Base-by-base conservation (phyloP, 1,139 yeast genomes). In the Keqinozyma sinolaborantium region DNA sequence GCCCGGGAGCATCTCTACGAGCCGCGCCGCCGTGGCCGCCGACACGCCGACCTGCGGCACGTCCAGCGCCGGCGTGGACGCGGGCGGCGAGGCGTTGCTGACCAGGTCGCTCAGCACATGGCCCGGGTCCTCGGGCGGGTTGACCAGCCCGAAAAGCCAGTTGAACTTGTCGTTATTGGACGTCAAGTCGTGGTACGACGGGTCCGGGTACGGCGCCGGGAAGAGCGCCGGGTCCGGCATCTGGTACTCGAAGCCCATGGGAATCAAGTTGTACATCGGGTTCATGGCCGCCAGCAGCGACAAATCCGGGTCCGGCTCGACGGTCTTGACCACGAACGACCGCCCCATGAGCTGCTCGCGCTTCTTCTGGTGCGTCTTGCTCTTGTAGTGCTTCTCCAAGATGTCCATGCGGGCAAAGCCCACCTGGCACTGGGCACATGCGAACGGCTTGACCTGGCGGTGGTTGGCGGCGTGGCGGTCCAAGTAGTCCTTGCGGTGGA, bases 301-400 rank as follows among this genome's bases (percentile, higher is more conserved):
- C 11, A 7, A 10, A 18, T 28, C 30, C 10, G 30, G 19, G 4
- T 6, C 12, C 4, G 10, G 25, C 11, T 8, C 7, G 8, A 10
- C 7, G 10, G 21, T 18, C 10, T 7, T 7, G 10, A 10, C n/a
- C 4, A 21, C 11, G 4, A 7, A n/a, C 6, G 18, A 11, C 4
- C 23, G 4, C 9, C 11, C 23, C 8, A 26, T 31, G 10, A 25
- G 15, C 9, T 20, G 12, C 18, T 25, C 19, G 25, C 31, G 26
- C 23, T 26, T 23, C 12, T 24, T 24, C n/a, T 34, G 36, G 18
- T 36, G 38, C 11, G 29, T 14, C 25, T 28, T 21, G 7, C 41
- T 7, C 40, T 44, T 28, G 54, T 36, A 38, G 23, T 38, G 36
- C 26, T 40, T 40, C 19, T 30, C 32, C 5, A 40, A 30, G 10